Percentiles rank a stretch among this genome's conserved stretches.
Conservation (phyloP, 2,329 filamentous ascomycete species). For the Immersiporthe knoxdaviesiana region DNA sequence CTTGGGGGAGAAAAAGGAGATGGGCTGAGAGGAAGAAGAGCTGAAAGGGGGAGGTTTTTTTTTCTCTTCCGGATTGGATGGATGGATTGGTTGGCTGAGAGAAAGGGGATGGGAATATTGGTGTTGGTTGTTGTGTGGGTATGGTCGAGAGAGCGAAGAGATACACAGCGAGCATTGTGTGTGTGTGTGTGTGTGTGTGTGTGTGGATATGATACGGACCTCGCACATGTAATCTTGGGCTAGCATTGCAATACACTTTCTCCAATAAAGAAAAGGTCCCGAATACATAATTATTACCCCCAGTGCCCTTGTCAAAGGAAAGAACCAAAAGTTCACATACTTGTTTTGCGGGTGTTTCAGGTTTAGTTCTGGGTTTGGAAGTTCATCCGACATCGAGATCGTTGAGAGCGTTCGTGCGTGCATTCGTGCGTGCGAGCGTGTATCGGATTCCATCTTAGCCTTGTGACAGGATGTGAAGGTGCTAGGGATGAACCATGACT, state of each 20-base stretch:
- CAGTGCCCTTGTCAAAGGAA: not conserved
- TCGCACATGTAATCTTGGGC: constrained; percentile 31
- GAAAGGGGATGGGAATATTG: not conserved
- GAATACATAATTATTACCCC: not conserved
- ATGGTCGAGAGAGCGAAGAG: not conserved
- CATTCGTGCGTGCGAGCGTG: not conserved
- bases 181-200: no score
- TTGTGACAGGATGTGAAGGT: not conserved
- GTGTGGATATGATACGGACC: constrained; percentile 20
- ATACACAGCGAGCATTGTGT: constrained; percentile 8
- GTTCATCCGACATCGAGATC: not conserved
- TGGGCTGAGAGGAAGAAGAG: not conserved
- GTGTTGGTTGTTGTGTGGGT: not conserved
- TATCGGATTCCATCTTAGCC: not conserved
- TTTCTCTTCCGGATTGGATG: not conserved
- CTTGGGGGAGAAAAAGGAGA: not conserved
- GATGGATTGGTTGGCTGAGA: constrained; percentile 9
- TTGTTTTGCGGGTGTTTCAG: not conserved
- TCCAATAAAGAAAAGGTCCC: constrained; percentile 20
- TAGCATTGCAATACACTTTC: constrained; percentile 29
- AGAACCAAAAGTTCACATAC: no score
- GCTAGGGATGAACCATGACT: not conserved
- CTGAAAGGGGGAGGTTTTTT: not conserved
- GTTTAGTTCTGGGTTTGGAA: not conserved
- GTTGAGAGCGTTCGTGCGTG: not conserved